Evolutionary conservation across 75 land plant species (phyloP).

Genomic region (Ceratopteris richardii): DNA sequence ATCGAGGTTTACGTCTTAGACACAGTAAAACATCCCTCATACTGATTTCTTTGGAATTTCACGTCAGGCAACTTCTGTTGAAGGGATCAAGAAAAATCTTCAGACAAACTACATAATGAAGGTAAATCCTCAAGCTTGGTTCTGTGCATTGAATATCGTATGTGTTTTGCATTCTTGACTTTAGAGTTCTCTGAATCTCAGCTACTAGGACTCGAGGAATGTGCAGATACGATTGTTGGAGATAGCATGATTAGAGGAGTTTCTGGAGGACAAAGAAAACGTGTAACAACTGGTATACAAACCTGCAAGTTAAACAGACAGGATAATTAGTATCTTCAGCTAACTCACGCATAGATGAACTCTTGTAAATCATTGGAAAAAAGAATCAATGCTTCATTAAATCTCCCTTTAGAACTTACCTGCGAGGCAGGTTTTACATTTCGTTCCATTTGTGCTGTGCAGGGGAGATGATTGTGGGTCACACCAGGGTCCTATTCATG

Average conservation of each 20-base stretch:
- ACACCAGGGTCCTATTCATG: constrained; percentile 7
- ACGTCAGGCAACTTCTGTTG: constrained; percentile 20
- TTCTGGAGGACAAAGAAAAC: constrained; percentile 20
- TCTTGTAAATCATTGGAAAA: no score
- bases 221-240: constrained; percentile 22
- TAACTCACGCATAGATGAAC: no score
- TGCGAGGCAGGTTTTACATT: no score
- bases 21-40: neutral
- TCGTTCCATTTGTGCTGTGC: no score
- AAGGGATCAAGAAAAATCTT: constrained; percentile 14
- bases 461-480: constrained; percentile 15
- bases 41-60: neutral
- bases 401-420: no score
- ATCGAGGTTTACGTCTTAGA: neutral
- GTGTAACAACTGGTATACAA: constrained; percentile 21
- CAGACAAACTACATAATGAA: constrained; percentile 20
- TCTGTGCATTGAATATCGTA: neutral
- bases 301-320: neutral
- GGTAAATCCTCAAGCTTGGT: neutral
- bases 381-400: no score
- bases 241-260: constrained; percentile 20
- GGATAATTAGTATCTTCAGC: no score
- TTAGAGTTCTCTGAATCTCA: constrained; percentile 2
- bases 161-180: no score
- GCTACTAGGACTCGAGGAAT: constrained; percentile 18